A percentile compares a stretch with the other conserved stretches of the same genome.
Conservation (phyloP, 2,329 filamentous ascomycete species). For the Fusarium sp. region DNA sequence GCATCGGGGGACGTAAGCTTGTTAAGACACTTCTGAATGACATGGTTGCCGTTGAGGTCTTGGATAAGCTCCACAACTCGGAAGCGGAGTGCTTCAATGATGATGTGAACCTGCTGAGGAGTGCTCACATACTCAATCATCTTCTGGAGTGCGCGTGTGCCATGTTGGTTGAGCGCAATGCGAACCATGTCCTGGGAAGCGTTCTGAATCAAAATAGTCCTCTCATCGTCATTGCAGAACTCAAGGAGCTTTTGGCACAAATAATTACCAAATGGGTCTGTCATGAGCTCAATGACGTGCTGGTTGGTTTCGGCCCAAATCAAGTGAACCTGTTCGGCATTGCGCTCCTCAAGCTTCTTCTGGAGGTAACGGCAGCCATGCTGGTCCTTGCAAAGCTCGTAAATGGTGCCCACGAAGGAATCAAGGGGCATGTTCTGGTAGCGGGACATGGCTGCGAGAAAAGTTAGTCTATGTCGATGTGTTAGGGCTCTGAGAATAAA, state of each 20-base stretch:
- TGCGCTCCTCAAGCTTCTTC: constrained; percentile 94
- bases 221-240: constrained; percentile 94
- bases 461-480: constrained; percentile 47
- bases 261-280: constrained; percentile 98
- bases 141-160: constrained; percentile 95
- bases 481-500: background rate
- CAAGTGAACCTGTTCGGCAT: constrained; percentile 85
- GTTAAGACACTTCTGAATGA: constrained; percentile 99
- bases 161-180: constrained; percentile 97
- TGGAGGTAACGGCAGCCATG: constrained; percentile 97
- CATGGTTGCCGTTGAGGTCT: constrained; percentile 97
- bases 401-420: constrained; percentile 84
- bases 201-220: constrained; percentile 91
- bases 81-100: constrained; percentile 85
- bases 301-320: constrained; percentile 95
- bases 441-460: constrained; percentile 73
- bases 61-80: constrained; percentile 95
- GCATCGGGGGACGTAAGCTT: constrained; percentile 87
- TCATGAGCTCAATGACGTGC: constrained; percentile 98
- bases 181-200: constrained; percentile 88
- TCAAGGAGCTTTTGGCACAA: constrained; percentile 98
- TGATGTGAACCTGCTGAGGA: constrained; percentile 84
- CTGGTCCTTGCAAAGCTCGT: constrained; percentile 95
- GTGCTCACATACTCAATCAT: constrained; percentile 99
- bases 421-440: constrained; percentile 88